A percentile compares a stretch with the other conserved stretches of the same genome.
These are phyloP conservation scores for Clavispora asparagi DNA, from an alignment of 805 yeast genomes.

Conservation along the genomic window DNA sequence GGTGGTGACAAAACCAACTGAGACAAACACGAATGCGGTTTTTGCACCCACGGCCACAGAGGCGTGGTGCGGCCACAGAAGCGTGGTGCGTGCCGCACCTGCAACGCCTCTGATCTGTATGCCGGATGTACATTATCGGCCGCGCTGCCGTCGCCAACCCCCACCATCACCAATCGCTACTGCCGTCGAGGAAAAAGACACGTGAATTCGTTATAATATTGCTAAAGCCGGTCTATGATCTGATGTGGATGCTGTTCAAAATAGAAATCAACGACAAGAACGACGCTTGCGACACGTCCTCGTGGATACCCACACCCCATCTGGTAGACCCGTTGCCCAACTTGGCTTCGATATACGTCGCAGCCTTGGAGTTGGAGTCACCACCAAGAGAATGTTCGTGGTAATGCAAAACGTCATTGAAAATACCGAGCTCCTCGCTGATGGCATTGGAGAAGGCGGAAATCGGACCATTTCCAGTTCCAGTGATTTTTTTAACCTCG, in stretches of 20 bases:
- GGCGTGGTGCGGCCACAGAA: background rate
- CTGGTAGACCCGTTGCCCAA: conserved; percentile 17
- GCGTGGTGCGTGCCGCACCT: background rate
- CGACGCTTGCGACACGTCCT: conserved; percentile 85
- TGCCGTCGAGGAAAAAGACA: too few relatives aligned
- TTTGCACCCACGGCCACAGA: background rate
- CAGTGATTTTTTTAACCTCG: conserved; percentile 33
- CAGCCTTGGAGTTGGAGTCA: conserved; percentile 69
- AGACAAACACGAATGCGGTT: background rate
- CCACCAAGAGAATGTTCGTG: conserved; percentile 77
- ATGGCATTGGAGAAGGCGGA: conserved; percentile 57
- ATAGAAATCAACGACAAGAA: conserved; percentile 63
- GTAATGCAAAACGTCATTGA: conserved; percentile 61
- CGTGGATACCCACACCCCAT: conserved; percentile 95
- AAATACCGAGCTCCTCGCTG: conserved; percentile 36
- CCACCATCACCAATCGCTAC: background rate
- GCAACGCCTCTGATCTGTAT: background rate
- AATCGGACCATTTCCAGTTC: conserved; percentile 79
- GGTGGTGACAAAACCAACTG: background rate
- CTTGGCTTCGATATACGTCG: conserved; percentile 51
- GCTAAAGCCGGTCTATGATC: too few relatives aligned
- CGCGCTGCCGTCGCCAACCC: background rate
- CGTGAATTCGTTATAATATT: too few relatives aligned
- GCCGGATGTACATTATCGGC: background rate
- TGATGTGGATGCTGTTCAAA: conserved; percentile 42